Base-by-base conservation (phyloP, 2,329 filamentous ascomycete genomes). In the Fusarium sp. region DNA sequence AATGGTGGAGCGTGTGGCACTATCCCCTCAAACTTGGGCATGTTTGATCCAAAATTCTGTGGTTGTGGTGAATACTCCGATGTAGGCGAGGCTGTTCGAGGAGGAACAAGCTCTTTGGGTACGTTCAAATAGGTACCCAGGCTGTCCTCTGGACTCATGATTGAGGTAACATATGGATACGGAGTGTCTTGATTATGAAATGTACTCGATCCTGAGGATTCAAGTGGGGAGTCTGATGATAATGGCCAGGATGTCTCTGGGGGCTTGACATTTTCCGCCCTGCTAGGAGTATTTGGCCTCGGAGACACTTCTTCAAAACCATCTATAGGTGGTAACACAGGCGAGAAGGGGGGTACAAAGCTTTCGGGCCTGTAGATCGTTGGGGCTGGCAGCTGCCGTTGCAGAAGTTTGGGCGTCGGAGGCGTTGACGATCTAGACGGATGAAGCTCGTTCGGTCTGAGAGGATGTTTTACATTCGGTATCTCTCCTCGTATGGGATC, bases 11-110 rank as follows among this genome's bases (percentile, higher is more conserved):
- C 60, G 29, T 44, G 65, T 16, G 49, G 39, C 16, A 70, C 60
- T 46, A 46, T 54, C 19, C 61, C 66, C 19, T 66, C 66, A 25
- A 66, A 66, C 31, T 48, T 66, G 31, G 66, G 49, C 25, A 66
- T 44, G n/a, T 38, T 60, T 25, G 66, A 39, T 27, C 41, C 46
- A 11, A 39, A 54, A 16, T 27, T 21, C 21, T 70, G 49, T n/a
- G 31, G 55, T 4, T 70, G 61, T 7, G 51, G 49, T n/a, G 56
- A 45, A 38, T 58, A 60, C 25, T 54, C 55, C 31, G 70, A 55
- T 27, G 52, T 52, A 38, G 61, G 55, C n/a, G 70, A 73, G 16
- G 70, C 66, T 27, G 68, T 67, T 25, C 31, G 66, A 63, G 65
- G 44, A 18, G 55, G 38, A 10, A 45, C 29, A 27, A 57, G 51